phyloP scores from a whole-genome alignment of 768 basidiomycete genomes.

The Cystoderma amianthinum region DNA sequence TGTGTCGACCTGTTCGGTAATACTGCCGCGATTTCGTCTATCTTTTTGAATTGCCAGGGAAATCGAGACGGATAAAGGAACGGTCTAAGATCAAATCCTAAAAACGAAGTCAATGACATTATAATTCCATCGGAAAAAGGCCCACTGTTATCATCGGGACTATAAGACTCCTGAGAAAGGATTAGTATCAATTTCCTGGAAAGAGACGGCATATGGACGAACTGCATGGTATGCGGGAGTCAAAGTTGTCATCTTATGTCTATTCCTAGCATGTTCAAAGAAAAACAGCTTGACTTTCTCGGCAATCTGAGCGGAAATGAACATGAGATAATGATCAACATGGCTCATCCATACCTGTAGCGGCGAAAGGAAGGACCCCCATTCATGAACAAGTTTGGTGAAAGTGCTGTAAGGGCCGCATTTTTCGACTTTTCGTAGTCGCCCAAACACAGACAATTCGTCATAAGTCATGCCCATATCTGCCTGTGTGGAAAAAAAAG shows the following conservation, averaged over 20 bases:
- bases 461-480: constrained; percentile 99
- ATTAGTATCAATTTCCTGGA: constrained; percentile 3
- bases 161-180: constrained; percentile 93
- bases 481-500: constrained; percentile 37
- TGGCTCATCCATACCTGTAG: constrained; percentile 61
- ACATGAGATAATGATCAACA: no score
- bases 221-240: constrained; percentile 94
- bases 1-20: constrained; percentile 64
- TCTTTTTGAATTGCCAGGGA: constrained; percentile 95
- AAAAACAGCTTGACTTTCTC: constrained; percentile 97
- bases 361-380: constrained; percentile 84
- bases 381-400: constrained; percentile 90
- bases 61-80: constrained; percentile 95
- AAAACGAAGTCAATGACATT: no score
- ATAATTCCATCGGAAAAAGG: constrained; percentile 4
- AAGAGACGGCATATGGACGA: constrained; percentile 20
- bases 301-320: constrained; percentile 57
- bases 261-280: constrained; percentile 92
- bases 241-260: constrained; percentile 98
- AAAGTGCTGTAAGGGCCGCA: constrained; percentile 98
- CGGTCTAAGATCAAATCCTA: constrained; percentile 92
- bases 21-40: constrained; percentile 75
- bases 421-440: constrained; percentile 93
- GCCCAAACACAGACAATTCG: constrained; percentile 88
- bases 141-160: constrained; percentile 93